Evolutionary conservation across 2,329 filamentous ascomycete genomes (phyloP).

Genomic region (Cladosporium sp.): DNA sequence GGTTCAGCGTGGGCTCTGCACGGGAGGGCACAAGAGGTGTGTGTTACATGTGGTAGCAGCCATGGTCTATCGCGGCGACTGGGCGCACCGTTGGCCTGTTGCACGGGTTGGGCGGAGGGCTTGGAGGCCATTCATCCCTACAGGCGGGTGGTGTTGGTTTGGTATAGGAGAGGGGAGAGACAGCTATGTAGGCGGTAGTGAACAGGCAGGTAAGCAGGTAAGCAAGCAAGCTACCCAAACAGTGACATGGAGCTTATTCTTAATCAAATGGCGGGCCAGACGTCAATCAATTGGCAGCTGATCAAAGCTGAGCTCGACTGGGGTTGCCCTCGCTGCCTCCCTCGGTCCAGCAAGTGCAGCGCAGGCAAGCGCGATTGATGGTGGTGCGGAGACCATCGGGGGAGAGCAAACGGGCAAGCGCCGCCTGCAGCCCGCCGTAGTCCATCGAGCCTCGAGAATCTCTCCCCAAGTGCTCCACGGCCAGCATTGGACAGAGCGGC

Average conservation of each 20-base stretch:
- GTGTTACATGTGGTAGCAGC: conserved; percentile 53
- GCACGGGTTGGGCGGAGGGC: conserved; percentile 16
- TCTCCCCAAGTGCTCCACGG: conserved; percentile 5
- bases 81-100: conserved; percentile 14
- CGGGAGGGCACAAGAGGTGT: conserved; percentile 5
- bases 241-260: neutral
- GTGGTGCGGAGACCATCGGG: conserved; percentile 6
- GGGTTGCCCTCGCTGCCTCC: neutral
- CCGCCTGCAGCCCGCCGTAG: conserved; percentile 3
- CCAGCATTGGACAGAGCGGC: conserved; percentile 10
- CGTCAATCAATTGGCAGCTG: conserved; percentile 19
- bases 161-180: neutral
- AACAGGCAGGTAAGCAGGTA: neutral
- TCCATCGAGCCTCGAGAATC: conserved; percentile 18
- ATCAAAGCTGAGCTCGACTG: neutral
- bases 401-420: neutral
- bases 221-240: neutral
- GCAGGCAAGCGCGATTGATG: neutral
- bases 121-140: conserved; percentile 29
- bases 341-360: neutral
- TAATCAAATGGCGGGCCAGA: conserved; percentile 8
- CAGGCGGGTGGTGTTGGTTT: conserved; percentile 7
- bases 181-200: neutral
- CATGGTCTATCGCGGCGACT: conserved; percentile 51
- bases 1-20: conserved; percentile 10